Conservation (phyloP, 805 yeast species). For the Monosporozyma aerobia region DNA sequence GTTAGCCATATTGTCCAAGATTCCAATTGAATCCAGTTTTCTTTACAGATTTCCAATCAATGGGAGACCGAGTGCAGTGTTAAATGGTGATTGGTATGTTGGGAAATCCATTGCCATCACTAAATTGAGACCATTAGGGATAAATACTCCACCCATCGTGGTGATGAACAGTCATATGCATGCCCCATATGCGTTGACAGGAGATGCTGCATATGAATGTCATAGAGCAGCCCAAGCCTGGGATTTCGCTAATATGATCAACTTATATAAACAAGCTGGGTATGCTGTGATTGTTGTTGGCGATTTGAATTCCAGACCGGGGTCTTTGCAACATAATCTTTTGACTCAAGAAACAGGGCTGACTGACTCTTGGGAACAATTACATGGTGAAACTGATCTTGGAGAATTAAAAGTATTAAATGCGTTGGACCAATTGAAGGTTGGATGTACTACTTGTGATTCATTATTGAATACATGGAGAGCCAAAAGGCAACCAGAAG, state of each 20-base stretch:
- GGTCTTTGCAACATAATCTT: slow-evolving; percentile 69
- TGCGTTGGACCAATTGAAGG: slow-evolving; percentile 52
- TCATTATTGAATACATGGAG: slow-evolving; percentile 86
- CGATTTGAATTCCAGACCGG: slow-evolving; percentile 85
- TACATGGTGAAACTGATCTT: slow-evolving; percentile 42
- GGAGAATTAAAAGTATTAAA: slow-evolving; percentile 37
- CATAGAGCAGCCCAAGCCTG: slow-evolving; percentile 95
- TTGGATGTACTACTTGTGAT: slow-evolving; percentile 87
- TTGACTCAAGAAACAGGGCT: slow-evolving; percentile 61
- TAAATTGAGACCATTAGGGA: slow-evolving; percentile 41
- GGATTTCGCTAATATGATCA: slow-evolving; percentile 71
- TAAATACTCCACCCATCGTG: slow-evolving; percentile 45
- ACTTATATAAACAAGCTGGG: slow-evolving; percentile 57
- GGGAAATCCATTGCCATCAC: slow-evolving; percentile 85
- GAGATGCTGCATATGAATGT: slow-evolving; percentile 84
- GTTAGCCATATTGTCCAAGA: slow-evolving; percentile 68
- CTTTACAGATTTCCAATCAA: slow-evolving; percentile 82
- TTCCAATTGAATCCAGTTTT: slow-evolving; percentile 74
- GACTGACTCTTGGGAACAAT: slow-evolving; percentile 72
- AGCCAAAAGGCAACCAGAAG: slow-evolving; percentile 34
- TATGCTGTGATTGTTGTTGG: slow-evolving; percentile 86
- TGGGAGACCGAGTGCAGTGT: slow-evolving; percentile 89
- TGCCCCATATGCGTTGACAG: slow-evolving; percentile 78
- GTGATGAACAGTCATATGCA: slow-evolving; percentile 91
- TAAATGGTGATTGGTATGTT: slow-evolving; percentile 94